Evolutionary conservation across 1,139 yeast genomes (phyloP), one percentile per base, ranked within the genome.

Genomic region (Yamadazyma buinensis): DNA sequence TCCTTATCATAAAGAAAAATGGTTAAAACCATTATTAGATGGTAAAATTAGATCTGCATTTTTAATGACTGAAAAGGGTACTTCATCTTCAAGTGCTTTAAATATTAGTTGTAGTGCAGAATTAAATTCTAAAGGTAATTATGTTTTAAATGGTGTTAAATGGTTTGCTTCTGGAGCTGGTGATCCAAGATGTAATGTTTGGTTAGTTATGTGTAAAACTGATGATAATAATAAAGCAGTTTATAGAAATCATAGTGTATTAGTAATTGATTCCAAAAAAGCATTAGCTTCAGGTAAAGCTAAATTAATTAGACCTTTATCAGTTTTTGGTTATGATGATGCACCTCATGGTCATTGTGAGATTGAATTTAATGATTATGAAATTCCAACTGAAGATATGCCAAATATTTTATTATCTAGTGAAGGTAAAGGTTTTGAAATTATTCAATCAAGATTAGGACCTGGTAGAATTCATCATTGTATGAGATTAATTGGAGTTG

Each of bases 151-250:
- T 43, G 88, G 88, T 9, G 68, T 77, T 42, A 81, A 81, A 52
- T 81, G 87, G 87, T 80, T 81, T 71, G 82, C 84, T 2, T 76
- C 84, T 0, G 86, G 86, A 20, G 86, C 85, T 24, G 86, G 84
- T 15, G 86, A 81, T 53, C 85, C 85, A 17, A 66, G 83, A 38
- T 72, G 80, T 53, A 48, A 64, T 23, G 75, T 72, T 32, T 76
- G 84, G 81, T 62, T 81, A 35, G 74, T 77, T n/a, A 78, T 81
- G 83, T 81, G 84, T 43, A 69, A 77, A 52, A 79, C 84, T 4
- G 55, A 54, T 30, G 64, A 69, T 39, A 48, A 59, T 30, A 47
- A 54, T 13, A 45, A 65, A 12, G 47, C 47, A 11, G 51, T 51
- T 2, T 77, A 80, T 52, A 54, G 53, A 32, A 81, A 80, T 55